Evolutionary conservation across 2,329 filamentous ascomycete genomes (phyloP).

Genomic region (Aspergillus sp.): DNA sequence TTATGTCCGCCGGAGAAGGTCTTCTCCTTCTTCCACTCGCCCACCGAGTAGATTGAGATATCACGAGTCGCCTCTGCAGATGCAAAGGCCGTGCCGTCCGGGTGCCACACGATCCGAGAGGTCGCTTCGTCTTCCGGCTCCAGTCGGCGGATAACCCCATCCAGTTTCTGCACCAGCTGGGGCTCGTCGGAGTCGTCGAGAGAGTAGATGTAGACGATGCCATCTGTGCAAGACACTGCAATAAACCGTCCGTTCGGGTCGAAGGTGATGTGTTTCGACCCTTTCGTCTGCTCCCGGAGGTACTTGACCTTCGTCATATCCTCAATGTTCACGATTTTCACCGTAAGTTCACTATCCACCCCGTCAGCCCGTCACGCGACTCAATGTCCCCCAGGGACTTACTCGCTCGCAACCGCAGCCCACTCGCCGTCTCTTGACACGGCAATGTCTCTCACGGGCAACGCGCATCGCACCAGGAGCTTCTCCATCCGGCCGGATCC

Average conservation of each 20-base stretch:
- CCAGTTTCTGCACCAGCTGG: conserved; percentile 76
- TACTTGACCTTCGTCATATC: conserved; percentile 76
- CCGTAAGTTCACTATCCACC: conserved; percentile 67
- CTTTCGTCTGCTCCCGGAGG: conserved; percentile 77
- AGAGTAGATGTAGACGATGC: conserved; percentile 86
- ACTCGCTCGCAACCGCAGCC: conserved; percentile 95
- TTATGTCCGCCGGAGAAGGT: conserved; percentile 76
- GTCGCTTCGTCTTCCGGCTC: conserved; percentile 76
- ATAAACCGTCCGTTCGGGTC: conserved; percentile 75
- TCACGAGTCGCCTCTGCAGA: conserved; percentile 78
- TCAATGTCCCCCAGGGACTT: conserved; percentile 27
- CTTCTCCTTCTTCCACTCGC: conserved; percentile 85
- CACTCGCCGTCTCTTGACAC: conserved; percentile 79
- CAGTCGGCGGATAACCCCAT: conserved; percentile 76
- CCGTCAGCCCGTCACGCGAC: conserved; percentile 14
- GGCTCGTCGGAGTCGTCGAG: conserved; percentile 73
- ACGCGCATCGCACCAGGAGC: conserved; percentile 77
- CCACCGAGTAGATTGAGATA: conserved; percentile 81
- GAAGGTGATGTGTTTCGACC: conserved; percentile 90
- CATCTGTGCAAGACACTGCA: conserved; percentile 83
- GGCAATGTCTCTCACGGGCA: conserved; percentile 82
- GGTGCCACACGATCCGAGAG: conserved; percentile 82
- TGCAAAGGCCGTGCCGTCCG: conserved; percentile 88
- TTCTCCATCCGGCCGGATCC: conserved; percentile 68
- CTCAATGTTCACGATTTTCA: conserved; percentile 81